Evolutionary conservation across 306 rosid genomes (phyloP).

Genomic region (Oxytropis ochrocephala): DNA sequence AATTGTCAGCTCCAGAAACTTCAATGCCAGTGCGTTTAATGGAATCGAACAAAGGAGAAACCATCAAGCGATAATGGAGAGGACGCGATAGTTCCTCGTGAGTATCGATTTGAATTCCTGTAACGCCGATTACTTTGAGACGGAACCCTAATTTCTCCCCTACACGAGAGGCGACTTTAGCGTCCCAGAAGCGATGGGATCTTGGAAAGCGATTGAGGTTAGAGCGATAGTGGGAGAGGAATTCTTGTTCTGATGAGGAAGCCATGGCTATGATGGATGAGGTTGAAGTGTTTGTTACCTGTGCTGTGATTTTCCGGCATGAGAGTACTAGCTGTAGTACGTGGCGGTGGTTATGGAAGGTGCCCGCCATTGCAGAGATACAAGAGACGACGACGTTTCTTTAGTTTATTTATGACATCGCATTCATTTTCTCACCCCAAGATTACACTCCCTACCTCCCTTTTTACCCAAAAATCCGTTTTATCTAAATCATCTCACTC

Average conservation of each 20-base stretch:
- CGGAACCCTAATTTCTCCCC: conserved; percentile 43
- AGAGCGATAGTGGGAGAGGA: conserved; percentile 28
- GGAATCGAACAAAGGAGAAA: conserved; percentile 33
- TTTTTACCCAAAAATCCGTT: no score
- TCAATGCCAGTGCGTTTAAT: conserved; percentile 30
- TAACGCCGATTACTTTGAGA: conserved; percentile 34
- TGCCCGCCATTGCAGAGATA: not conserved
- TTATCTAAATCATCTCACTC: no score
- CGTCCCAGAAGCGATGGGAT: conserved; percentile 37
- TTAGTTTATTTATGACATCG: not conserved
- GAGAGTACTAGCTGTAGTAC: conserved; percentile 31
- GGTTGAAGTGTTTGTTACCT: conserved; percentile 28
- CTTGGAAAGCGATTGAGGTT: conserved; percentile 37
- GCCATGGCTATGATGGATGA: conserved; percentile 48
- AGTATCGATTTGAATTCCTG: conserved; percentile 24
- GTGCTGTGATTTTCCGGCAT: conserved; percentile 41
- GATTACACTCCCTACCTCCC: no score
- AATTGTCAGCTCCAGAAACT: conserved; percentile 21
- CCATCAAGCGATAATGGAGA: conserved; percentile 23
- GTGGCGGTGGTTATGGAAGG: conserved; percentile 1
- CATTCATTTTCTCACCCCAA: not conserved
- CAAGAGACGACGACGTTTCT: not conserved
- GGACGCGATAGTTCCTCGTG: conserved; percentile 30
- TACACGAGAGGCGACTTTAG: conserved; percentile 37
- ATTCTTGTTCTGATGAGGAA: conserved; percentile 43